Evolutionary conservation across 1,139 yeast genomes (phyloP), one percentile per base, ranked within the genome.

Genomic region (Magnusiomyces tetraspermus): DNA sequence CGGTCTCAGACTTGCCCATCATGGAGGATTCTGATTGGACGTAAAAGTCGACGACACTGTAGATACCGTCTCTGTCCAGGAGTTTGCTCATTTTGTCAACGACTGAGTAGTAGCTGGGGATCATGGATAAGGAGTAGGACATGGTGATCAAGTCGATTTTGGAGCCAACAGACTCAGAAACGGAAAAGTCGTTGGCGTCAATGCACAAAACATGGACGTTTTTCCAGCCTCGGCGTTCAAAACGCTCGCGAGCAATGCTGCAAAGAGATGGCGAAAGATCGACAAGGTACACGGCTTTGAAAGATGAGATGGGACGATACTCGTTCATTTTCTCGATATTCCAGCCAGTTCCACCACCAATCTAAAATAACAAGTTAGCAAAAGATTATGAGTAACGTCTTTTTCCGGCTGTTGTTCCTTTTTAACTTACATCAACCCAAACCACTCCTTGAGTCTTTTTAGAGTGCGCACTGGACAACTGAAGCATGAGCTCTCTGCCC

Each of bases 261-360:
- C 92, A 82, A 52, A 85, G 72, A 1, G 90, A 83, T 2, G 90
- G 86, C 1, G 90, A 83, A 55, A 85, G 73, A 63, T 85, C 95
- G 51, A 85, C 81, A 55, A 85, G 74, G 62, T 83, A 84, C 46
- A 85, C 76, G 10, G 84, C 83, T 60, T 77, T 76, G 67, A 85
- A 85, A 56, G 75, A 57, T 44, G 76, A 62, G 44, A 81, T 69
- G 4, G 82, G 76, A 53, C 76, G 69, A 47, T 79, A 69, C 50
- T 71, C 65, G 65, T 83, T 73, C 95, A 85, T 85, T 60, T 76
- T 76, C 67, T 85, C 94, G 61, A 85, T 82, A 68, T 85, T 85
- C 67, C 83, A 75, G 49, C 95, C 95, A 4, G 95, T 85, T 28
- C 94, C 94, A 44, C 94, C 94, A 51, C 95, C 95, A 64, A 85